These are phyloP conservation scores for Blepharisma stoltei DNA, from an alignment of 73 alveolate genomes.

Conservation along the genomic window DNA sequence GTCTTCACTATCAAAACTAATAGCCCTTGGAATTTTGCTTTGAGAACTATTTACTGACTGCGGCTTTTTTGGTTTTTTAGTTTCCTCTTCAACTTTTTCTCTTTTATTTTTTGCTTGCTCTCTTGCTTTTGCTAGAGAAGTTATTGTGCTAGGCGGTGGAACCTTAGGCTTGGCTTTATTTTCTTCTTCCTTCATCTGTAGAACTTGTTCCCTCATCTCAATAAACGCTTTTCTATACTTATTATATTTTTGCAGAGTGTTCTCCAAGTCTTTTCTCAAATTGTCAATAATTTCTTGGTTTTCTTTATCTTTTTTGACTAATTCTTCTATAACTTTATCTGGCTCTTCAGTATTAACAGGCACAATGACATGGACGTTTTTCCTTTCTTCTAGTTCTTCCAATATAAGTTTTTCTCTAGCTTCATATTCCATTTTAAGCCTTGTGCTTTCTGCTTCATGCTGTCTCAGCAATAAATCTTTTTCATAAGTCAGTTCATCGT, in stretches of 20 bases:
- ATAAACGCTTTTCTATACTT: neutral
- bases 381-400: neutral
- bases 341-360: neutral
- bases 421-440: slow-evolving; percentile 34
- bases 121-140: neutral
- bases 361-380: neutral
- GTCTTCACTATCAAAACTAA: neutral
- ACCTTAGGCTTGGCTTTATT: slow-evolving; percentile 3
- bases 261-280: neutral
- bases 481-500: slow-evolving; percentile 40
- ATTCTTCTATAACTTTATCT: neutral
- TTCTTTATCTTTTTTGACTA: neutral
- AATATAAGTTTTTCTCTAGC: neutral
- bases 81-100: slow-evolving; percentile 10
- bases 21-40: neutral
- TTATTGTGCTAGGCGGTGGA: neutral
- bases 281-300: neutral
- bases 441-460: slow-evolving; percentile 28
- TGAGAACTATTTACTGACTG: neutral
- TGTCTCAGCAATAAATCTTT: slow-evolving; percentile 48
- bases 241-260: neutral
- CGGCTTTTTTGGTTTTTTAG: neutral
- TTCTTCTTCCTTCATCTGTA: neutral
- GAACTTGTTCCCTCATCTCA: neutral
- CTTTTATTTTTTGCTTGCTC: neutral